Percentiles rank a stretch among this genome's conserved stretches.
Conservation (phyloP, 352 stramenopile species). For the Pelagophyceae sp. region DNA sequence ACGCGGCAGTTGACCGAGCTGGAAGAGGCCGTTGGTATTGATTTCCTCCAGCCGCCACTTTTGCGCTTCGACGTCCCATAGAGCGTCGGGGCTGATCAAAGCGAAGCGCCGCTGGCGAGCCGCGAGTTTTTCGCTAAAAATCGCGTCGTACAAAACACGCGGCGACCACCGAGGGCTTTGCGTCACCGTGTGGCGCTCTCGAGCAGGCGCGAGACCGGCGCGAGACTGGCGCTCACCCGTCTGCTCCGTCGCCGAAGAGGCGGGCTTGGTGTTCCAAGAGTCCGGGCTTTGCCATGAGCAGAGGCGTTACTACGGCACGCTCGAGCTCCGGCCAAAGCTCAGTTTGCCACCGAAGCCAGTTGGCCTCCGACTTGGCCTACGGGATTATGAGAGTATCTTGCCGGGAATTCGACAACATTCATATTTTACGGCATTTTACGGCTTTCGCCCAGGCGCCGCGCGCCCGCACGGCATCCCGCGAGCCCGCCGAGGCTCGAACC, state of each 20-base stretch:
- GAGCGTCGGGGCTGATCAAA: background rate
- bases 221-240: no score
- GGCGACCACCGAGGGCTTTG: no score
- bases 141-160: no score
- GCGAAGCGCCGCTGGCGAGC: background rate
- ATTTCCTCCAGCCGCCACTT: slow-evolving; percentile 12
- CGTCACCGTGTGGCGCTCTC: no score
- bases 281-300: background rate
- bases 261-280: slow-evolving; percentile 1
- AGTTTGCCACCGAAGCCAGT: background rate
- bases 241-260: background rate
- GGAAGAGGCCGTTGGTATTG: slow-evolving; percentile 20
- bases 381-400: no score
- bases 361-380: background rate
- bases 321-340: slow-evolving; percentile 1
- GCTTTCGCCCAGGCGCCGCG: no score
- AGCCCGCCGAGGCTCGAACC: no score
- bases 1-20: slow-evolving; percentile 5
- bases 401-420: no score
- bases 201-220: no score
- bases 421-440: no score
- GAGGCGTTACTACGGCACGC: background rate
- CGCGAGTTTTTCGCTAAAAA: no score
- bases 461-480: no score
- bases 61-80: background rate